Evolutionary conservation across 768 basidiomycete genomes (phyloP).

Genomic region (Collybia nuda): DNA sequence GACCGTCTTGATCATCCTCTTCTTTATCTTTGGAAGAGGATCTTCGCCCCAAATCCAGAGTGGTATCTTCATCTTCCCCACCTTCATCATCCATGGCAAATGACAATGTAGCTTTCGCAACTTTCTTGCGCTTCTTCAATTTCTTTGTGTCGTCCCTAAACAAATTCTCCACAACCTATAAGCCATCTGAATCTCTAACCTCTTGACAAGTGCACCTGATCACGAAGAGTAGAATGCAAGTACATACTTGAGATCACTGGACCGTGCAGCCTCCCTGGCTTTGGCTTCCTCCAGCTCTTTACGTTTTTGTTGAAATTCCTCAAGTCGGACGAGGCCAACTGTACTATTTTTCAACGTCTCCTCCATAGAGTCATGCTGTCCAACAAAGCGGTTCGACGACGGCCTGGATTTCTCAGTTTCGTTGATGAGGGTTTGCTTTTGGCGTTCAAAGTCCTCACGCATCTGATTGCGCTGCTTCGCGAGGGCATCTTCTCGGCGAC

Average conservation of each 20-base stretch:
- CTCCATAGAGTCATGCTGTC: slow-evolving; percentile 93
- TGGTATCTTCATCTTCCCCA: slow-evolving; percentile 39
- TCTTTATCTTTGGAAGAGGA: slow-evolving; percentile 33
- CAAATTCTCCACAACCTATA: slow-evolving; percentile 76
- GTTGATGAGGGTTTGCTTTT: slow-evolving; percentile 76
- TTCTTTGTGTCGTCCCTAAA: slow-evolving; percentile 88
- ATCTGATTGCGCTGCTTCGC: slow-evolving; percentile 78
- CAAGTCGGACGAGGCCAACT: slow-evolving; percentile 86
- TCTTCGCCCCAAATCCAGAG: slow-evolving; percentile 24
- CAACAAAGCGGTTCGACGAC: slow-evolving; percentile 85
- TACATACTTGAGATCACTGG: slow-evolving; percentile 85
- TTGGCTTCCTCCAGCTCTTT: slow-evolving; percentile 92
- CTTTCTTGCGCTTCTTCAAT: slow-evolving; percentile 91
- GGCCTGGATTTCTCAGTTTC: slow-evolving; percentile 94
- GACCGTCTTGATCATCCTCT: slow-evolving; percentile 44
- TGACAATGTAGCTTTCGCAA: slow-evolving; percentile 83
- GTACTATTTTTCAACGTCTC: slow-evolving; percentile 89
- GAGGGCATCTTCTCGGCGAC: slow-evolving; percentile 84
- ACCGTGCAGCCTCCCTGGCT: slow-evolving; percentile 83
- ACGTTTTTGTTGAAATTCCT: slow-evolving; percentile 88
- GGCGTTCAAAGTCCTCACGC: slow-evolving; percentile 80
- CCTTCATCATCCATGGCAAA: slow-evolving; percentile 89
- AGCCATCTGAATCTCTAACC: slow-evolving; percentile 47
- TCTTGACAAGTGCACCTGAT: slow-evolving; percentile 9
- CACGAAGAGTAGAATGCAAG: slow-evolving; percentile 15